Conservation (phyloP, 2,329 filamentous ascomycete genomes). For the Colletotrichum sp. region DNA sequence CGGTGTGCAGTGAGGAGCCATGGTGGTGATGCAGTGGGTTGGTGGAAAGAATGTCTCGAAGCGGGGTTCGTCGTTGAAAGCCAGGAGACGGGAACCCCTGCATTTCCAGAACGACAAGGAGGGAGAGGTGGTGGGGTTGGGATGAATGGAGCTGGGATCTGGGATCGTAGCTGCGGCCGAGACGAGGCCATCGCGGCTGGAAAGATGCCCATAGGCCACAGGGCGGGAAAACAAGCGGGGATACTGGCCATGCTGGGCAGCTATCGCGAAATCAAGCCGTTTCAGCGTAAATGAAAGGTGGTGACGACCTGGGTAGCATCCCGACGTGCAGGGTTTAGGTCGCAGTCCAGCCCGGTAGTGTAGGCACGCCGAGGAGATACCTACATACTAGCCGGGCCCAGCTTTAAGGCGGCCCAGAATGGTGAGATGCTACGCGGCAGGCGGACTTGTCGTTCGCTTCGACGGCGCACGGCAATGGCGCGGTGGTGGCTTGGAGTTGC, state of each 20-base stretch:
- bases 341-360: background rate
- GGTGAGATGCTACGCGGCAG: background rate
- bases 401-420: background rate
- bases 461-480: background rate
- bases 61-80: conserved; percentile 1
- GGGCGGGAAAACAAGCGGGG: conserved; percentile 9
- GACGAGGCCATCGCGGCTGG: conserved; percentile 5
- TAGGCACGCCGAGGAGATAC: background rate
- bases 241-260: conserved; percentile 3
- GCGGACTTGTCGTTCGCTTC: background rate
- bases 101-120: background rate
- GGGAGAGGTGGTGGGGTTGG: background rate
- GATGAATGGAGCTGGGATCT: background rate
- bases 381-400: background rate
- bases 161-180: background rate
- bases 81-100: conserved; percentile 8
- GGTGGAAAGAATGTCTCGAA: background rate
- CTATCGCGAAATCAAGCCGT: conserved; percentile 14
- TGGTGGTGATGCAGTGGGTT: background rate
- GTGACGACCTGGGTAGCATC: conserved; percentile 9
- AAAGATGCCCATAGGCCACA: conserved; percentile 16
- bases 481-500: background rate
- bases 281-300: conserved; percentile 21
- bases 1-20: background rate
- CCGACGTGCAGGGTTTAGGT: conserved; percentile 5